Evolutionary conservation across 805 yeast species (phyloP), one percentile per base, ranked within the genome.

Genomic region (Metschnikowia hibisci): DNA sequence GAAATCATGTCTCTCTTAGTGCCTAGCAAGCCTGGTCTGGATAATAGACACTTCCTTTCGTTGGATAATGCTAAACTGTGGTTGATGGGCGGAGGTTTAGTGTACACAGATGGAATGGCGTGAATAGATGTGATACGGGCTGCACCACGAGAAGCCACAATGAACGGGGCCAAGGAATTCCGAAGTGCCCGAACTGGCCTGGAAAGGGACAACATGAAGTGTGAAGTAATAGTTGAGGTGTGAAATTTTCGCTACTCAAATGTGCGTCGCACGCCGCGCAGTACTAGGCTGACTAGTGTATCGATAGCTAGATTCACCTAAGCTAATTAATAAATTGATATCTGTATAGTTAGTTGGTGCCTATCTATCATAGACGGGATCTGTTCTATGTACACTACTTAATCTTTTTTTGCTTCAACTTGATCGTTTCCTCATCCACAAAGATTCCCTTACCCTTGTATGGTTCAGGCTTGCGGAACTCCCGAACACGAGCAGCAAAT

Each of bases 401-500:
- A 64, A 91, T 87, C 77, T 89, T 91, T 77, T 87, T 87, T 55
- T 84, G 87, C 77, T 93, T 93, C 60, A 91, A 74, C 62, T 81
- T 82, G 64, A 93, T 84, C 39, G 95, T 88, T 71, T 93, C 98
- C 58, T 81, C 85, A 64, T 90, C 86, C 39, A 93, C 84, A 62
- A 84, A 93, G 39, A 93, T 84, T 60, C 99, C 99, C 56, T 95
- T 95, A 62, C 99, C 99, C 71, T 93, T 93, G 66, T 93, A 93
- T 31, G 97, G 97, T 70, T 93, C 99, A 35, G 99, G 99, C 48
- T 95, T 95, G 62, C 87, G 87, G 73, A 80, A 80, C 55, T 78
- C 79, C 64, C 98, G 82, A 52, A 93, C 74, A 44, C 80, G 79
- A 12, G 96, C 96, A 14, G 98, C 99, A 66, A 87, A 88, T 42